Evolutionary conservation across 2,329 filamentous ascomycete genomes (phyloP).

Genomic region (Xylaria hypoxylon): DNA sequence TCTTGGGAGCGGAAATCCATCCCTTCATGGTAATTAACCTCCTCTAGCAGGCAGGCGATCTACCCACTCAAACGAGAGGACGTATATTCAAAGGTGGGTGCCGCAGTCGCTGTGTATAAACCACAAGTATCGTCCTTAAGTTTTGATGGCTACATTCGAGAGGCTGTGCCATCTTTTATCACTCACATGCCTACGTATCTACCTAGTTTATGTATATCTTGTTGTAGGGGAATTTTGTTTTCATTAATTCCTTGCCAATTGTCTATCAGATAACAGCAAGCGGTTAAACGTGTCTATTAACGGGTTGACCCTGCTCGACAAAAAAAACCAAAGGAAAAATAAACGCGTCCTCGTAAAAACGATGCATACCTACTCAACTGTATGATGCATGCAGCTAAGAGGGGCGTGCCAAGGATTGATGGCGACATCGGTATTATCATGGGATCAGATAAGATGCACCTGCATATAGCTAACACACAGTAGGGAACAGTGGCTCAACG

Average conservation of each 20-base stretch:
- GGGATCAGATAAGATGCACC: conserved; percentile 65
- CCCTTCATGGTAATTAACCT: conserved; percentile 28
- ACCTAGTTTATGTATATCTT: neutral
- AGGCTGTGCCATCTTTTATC: neutral
- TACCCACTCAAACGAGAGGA: conserved; percentile 12
- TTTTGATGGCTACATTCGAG: neutral
- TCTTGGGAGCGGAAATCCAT: conserved; percentile 26
- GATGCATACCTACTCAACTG: conserved; percentile 40
- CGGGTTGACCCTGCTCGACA: neutral
- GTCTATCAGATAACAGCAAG: neutral
- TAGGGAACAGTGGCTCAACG: conserved; percentile 15
- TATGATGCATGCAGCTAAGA: conserved; percentile 42
- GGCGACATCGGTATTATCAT: conserved; percentile 63
- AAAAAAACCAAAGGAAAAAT: conserved; percentile 1
- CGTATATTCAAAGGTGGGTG: conserved; percentile 6
- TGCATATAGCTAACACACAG: conserved; percentile 45
- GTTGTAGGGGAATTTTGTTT: neutral
- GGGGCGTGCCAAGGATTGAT: conserved; percentile 38
- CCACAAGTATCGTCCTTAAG: neutral
- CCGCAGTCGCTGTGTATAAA: conserved; percentile 2
- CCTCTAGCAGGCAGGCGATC: conserved; percentile 27
- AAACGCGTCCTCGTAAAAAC: conserved; percentile 22
- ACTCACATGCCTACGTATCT: neutral
- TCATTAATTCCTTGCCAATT: neutral
- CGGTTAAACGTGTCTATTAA: neutral